A percentile compares a stretch with the other conserved stretches of the same genome.
These are phyloP conservation scores for Plantago coronopus DNA, from an alignment of 305 asterid species.

Conservation along the genomic window DNA sequence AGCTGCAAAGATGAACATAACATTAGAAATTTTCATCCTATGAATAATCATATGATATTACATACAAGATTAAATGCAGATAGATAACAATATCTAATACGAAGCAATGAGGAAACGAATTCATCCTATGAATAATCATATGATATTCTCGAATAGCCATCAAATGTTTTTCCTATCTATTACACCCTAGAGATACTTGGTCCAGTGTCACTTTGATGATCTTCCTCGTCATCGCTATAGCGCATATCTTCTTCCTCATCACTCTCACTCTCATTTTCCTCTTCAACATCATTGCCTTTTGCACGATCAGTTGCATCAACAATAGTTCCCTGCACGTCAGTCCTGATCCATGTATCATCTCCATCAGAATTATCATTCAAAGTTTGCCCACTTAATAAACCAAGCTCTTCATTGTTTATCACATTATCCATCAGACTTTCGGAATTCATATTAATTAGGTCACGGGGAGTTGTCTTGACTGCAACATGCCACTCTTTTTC, in stretches of 20 bases:
- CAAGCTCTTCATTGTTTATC: not conserved
- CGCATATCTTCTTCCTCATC: not conserved
- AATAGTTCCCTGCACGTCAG: not conserved
- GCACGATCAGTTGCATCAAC: not conserved
- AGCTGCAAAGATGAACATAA: too few species aligned
- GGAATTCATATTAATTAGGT: not conserved
- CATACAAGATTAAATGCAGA: too few species aligned
- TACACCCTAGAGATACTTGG: too few species aligned
- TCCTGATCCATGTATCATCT: not conserved
- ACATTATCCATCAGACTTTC: not conserved
- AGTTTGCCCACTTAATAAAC: not conserved
- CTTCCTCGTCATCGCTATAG: not conserved
- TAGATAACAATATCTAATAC: too few species aligned
- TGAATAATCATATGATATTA: too few species aligned
- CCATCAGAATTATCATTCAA: not conserved
- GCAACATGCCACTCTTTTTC: slow-evolving; percentile 2
- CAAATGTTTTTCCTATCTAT: too few species aligned
- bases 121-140: too few species aligned
- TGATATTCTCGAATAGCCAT: too few species aligned
- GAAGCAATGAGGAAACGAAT: too few species aligned
- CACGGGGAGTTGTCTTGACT: not conserved
- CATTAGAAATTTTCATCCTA: too few species aligned
- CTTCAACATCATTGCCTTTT: not conserved
- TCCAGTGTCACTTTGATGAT: not conserved
- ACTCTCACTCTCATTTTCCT: not conserved